phyloP scores from a whole-genome alignment of 768 basidiomycete genomes.

The Phanerodontia chrysosporium region DNA sequence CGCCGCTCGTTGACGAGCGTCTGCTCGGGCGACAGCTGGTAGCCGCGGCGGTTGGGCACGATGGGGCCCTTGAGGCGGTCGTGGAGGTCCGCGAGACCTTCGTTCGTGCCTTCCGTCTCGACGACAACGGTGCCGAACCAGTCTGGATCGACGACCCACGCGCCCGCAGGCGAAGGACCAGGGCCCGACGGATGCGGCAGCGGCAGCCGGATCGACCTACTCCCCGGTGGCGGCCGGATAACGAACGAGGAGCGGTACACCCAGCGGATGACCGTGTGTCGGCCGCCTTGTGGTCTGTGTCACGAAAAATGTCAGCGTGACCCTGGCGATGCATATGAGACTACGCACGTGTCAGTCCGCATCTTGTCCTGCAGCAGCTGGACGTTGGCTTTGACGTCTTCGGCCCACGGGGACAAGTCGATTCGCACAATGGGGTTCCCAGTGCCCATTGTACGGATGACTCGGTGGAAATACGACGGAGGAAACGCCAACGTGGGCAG shows the following conservation, averaged over 20 bases:
- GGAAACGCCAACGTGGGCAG: constrained; percentile 77
- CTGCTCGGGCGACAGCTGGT: constrained; percentile 11
- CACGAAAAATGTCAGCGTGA: constrained; percentile 13
- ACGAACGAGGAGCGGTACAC: constrained; percentile 76
- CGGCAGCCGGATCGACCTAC: constrained; percentile 29
- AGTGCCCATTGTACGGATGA: constrained; percentile 51
- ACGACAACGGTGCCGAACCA: constrained; percentile 84
- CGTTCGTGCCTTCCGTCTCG: constrained; percentile 86
- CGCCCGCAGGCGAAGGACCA: constrained; percentile 44
- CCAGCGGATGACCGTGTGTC: constrained; percentile 84
- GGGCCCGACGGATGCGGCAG: constrained; percentile 25
- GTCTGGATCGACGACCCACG: constrained; percentile 63
- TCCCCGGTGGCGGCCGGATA: constrained; percentile 47
- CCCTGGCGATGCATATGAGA: no score
- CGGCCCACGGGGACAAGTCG: constrained; percentile 75
- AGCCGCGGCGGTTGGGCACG: constrained; percentile 41
- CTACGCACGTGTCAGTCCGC: constrained; percentile 76
- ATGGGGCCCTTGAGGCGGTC: constrained; percentile 64
- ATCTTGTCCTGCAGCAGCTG: constrained; percentile 76
- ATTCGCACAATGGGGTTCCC: constrained; percentile 57
- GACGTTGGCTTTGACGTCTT: constrained; percentile 67
- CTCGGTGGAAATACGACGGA: constrained; percentile 86
- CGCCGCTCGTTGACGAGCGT: constrained; percentile 41
- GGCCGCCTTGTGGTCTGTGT: constrained; percentile 68
- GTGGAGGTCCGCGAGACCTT: constrained; percentile 75